Conservation (phyloP, 2,329 filamentous ascomycete genomes). For the Fusarium dimerum region DNA sequence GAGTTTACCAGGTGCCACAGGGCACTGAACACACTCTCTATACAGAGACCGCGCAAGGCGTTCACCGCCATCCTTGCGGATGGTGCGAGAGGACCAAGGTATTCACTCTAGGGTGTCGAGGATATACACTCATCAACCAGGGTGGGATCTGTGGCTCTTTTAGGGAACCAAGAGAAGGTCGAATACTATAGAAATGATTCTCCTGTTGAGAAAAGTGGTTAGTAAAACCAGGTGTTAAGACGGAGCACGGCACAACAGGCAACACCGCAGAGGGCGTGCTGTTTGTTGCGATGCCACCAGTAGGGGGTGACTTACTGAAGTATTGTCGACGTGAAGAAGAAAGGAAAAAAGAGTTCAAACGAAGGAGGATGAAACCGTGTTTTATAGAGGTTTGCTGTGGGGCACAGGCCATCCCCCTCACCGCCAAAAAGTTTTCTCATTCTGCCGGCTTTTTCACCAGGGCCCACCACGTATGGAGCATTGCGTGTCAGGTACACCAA, state of each 20-base stretch:
- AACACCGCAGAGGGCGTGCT: neutral
- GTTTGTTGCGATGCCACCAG: conserved; percentile 1
- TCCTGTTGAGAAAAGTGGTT: conserved; percentile 43
- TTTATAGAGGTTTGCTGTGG: conserved; percentile 43
- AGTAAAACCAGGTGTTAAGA: neutral
- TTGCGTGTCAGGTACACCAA: neutral
- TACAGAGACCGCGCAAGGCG: conserved; percentile 53
- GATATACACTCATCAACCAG: conserved; percentile 57
- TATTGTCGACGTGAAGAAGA: conserved; percentile 64
- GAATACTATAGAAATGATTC: conserved; percentile 99
- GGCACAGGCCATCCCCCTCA: conserved; percentile 23
- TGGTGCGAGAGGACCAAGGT: conserved; percentile 29
- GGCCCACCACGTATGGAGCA: conserved; percentile 2
- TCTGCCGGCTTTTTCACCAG: conserved; percentile 24
- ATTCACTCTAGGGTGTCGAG: conserved; percentile 60
- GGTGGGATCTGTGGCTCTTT: conserved; percentile 89
- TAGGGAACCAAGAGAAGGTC: conserved; percentile 89
- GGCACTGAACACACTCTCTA: conserved; percentile 65
- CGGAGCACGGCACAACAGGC: neutral
- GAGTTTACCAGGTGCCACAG: conserved; percentile 10
- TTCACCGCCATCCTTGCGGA: conserved; percentile 56
- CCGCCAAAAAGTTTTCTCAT: conserved; percentile 38
- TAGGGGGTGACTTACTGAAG: conserved; percentile 37
- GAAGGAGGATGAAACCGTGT: conserved; percentile 23
- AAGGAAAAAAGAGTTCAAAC: conserved; percentile 46